phyloP scores from a whole-genome alignment of 192 early-diverging fungal species.

The Coemansia sp. region DNA sequence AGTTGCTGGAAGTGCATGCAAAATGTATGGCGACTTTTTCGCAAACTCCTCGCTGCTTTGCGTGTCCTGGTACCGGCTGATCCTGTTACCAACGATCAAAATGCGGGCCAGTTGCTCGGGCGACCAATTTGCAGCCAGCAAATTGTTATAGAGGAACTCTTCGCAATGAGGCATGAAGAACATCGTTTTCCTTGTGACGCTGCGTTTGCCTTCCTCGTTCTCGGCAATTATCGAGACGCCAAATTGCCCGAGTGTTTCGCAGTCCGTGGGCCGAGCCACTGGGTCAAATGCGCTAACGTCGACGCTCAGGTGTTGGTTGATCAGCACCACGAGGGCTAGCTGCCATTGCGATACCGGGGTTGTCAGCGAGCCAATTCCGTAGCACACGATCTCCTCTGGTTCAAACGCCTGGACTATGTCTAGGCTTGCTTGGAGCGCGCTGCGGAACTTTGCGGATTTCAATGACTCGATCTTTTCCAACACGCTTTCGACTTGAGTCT shows the following conservation, averaged over 20 bases:
- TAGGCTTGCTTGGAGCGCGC: background rate
- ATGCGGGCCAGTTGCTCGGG: conserved; percentile 4
- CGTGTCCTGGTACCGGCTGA: conserved; percentile 32
- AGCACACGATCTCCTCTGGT: conserved; percentile 47
- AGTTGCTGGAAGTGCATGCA: conserved; percentile 6
- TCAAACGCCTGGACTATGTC: conserved; percentile 15
- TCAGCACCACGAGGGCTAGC: conserved; percentile 23
- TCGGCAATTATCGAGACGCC: conserved; percentile 19
- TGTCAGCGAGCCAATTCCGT: conserved; percentile 40
- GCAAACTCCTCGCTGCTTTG: conserved; percentile 18
- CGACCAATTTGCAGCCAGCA: conserved; percentile 35
- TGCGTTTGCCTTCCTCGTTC: conserved; percentile 38
- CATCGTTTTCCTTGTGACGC: conserved; percentile 18
- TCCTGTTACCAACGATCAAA: conserved; percentile 38
- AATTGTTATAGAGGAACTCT: conserved; percentile 51
- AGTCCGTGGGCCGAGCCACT: conserved; percentile 3
- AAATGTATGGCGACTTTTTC: conserved; percentile 18
- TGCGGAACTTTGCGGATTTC: conserved; percentile 12
- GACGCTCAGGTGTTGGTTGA: conserved; percentile 13
- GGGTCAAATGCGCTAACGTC: conserved; percentile 40
- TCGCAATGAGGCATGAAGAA: conserved; percentile 59
- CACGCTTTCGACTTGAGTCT: conserved; percentile 10
- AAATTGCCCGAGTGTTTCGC: conserved; percentile 5
- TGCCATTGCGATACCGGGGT: conserved; percentile 47
- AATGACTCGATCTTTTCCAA: conserved; percentile 14